These are phyloP conservation scores for Ganoderma lingzhi DNA, from an alignment of 1,284 basidiomycete species.

Conservation along the genomic window DNA sequence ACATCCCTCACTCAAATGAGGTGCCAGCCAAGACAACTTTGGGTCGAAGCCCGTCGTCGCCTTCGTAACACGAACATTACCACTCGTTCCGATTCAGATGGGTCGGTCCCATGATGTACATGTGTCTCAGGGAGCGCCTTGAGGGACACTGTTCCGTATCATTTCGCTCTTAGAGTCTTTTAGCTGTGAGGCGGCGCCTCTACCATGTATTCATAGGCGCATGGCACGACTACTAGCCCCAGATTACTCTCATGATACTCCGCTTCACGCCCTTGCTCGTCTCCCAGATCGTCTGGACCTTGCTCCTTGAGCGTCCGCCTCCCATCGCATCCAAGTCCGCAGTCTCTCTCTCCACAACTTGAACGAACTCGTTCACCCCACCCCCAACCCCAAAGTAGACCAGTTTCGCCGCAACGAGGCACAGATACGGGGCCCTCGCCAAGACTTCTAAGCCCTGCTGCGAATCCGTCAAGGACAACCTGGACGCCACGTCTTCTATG, in stretches of 20 bases:
- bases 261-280: constrained; percentile 17
- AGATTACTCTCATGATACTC: constrained; percentile 21
- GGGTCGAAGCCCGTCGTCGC: too few species aligned
- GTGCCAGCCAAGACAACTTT: too few species aligned
- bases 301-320: neutral
- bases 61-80: too few species aligned
- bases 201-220: too few species aligned
- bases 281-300: constrained; percentile 20
- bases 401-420: constrained; percentile 88
- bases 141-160: too few species aligned
- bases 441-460: constrained; percentile 4
- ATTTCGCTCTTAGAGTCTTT: too few species aligned
- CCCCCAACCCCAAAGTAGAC: constrained; percentile 98
- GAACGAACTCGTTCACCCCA: constrained; percentile 77
- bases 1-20: too few species aligned
- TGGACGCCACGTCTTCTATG: neutral
- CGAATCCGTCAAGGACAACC: constrained; percentile 9
- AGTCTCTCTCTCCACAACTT: neutral
- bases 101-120: too few species aligned
- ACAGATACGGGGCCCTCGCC: constrained; percentile 44
- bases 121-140: too few species aligned
- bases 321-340: neutral
- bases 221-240: constrained; percentile 4
- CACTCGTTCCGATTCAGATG: too few species aligned
- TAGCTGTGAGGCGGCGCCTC: too few species aligned